phyloP scores from a whole-genome alignment of 352 stramenopile species.

The Pythium vanterpoolii region DNA sequence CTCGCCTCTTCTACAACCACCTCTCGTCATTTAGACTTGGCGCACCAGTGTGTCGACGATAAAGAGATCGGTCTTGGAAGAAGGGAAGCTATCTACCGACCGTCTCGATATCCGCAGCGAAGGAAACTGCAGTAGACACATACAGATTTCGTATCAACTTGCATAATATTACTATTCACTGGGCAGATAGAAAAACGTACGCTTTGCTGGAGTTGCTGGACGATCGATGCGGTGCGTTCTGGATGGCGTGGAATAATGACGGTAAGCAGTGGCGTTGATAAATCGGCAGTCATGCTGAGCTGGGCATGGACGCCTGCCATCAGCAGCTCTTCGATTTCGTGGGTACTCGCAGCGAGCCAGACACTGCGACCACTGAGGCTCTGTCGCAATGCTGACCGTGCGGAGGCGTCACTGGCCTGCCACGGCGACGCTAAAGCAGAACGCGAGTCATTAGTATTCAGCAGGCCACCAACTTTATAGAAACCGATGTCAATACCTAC shows the following conservation, averaged over 20 bases:
- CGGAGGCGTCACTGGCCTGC: background rate
- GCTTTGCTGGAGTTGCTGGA: slow-evolving; percentile 26
- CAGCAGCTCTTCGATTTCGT: slow-evolving; percentile 58
- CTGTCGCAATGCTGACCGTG: slow-evolving; percentile 10
- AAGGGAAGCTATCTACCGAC: slow-evolving; percentile 33
- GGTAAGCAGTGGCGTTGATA: slow-evolving; percentile 29
- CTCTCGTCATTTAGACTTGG: background rate
- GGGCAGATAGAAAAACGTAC: slow-evolving; percentile 2
- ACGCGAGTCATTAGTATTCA: too few relatives aligned
- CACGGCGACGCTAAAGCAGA: slow-evolving; percentile 17
- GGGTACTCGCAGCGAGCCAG: slow-evolving; percentile 66
- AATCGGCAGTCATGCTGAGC: background rate
- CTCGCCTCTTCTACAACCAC: background rate
- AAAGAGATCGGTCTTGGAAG: slow-evolving; percentile 36
- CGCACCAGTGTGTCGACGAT: slow-evolving; percentile 74
- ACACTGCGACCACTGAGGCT: slow-evolving; percentile 26
- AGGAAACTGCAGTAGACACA: too few relatives aligned
- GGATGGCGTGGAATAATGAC: slow-evolving; percentile 66
- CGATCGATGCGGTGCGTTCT: slow-evolving; percentile 34
- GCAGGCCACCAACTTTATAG: too few relatives aligned
- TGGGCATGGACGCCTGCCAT: slow-evolving; percentile 36
- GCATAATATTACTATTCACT: slow-evolving; percentile 35
- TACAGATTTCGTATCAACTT: too few relatives aligned
- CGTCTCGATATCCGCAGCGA: slow-evolving; percentile 32
- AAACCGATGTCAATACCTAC: slow-evolving; percentile 24